Evolutionary conservation across 805 yeast species (phyloP).

Genomic region (Kuraishia cidri): DNA sequence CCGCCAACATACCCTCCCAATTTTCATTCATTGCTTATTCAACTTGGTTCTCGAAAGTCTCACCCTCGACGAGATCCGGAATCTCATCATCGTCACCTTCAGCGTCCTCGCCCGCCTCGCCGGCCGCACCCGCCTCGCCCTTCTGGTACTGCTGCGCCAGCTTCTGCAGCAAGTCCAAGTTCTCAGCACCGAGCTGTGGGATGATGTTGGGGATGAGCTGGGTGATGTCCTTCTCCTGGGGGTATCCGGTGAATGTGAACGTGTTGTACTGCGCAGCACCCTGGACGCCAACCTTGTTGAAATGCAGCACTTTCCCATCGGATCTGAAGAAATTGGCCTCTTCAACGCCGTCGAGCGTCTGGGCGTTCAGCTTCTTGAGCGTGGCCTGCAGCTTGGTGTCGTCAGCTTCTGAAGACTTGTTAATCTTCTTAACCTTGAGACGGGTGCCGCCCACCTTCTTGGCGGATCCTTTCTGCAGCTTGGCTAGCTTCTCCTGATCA

Average conservation of each 20-base stretch:
- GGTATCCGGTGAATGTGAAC: constrained; percentile 89
- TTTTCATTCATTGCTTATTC: constrained; percentile 1
- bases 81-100: constrained; percentile 53
- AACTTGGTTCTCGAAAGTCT: constrained; percentile 2
- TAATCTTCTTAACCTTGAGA: constrained; percentile 80
- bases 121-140: constrained; percentile 28
- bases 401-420: constrained; percentile 64
- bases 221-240: constrained; percentile 86
- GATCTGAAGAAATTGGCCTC: constrained; percentile 98
- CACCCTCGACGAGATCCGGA: constrained; percentile 69
- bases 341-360: constrained; percentile 81
- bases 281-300: constrained; percentile 94
- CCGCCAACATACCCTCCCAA: no score
- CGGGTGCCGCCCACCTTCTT: constrained; percentile 83
- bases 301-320: constrained; percentile 93
- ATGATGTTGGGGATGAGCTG: constrained; percentile 91
- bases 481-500: constrained; percentile 92
- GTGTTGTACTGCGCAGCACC: constrained; percentile 87
- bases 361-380: constrained; percentile 82
- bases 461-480: constrained; percentile 78
- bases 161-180: constrained; percentile 79
- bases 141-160: constrained; percentile 84
- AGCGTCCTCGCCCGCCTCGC: constrained; percentile 18
- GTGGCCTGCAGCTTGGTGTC: constrained; percentile 88
- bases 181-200: constrained; percentile 95